phyloP scores from a whole-genome alignment of 164 flowering plant genomes.

The Dillenia suffruticosa region DNA sequence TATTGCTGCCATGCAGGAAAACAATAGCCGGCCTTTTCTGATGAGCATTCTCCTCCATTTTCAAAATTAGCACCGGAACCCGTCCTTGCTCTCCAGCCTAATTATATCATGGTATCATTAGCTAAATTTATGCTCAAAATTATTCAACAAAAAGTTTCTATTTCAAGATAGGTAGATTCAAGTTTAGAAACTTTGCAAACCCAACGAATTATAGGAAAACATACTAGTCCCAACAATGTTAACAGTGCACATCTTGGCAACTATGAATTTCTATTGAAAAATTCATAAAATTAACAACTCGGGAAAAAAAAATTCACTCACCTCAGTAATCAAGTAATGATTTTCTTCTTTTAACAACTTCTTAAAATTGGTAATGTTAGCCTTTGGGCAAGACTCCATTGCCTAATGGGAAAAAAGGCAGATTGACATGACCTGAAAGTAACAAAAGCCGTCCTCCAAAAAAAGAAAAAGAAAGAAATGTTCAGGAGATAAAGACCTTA shows the following conservation, averaged over 20 bases:
- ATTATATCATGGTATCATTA: conserved; percentile 2
- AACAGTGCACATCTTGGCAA: no score
- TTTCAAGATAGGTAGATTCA: not conserved
- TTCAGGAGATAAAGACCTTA: conserved; percentile 34
- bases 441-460: not conserved
- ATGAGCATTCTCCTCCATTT: conserved; percentile 43
- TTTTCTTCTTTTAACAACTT: conserved; percentile 71
- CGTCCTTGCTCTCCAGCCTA: conserved; percentile 91
- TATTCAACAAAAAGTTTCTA: not conserved
- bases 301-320: conserved; percentile 14
- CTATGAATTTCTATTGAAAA: not conserved
- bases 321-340: conserved; percentile 85
- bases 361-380: conserved; percentile 37
- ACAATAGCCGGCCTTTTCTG: conserved; percentile 78
- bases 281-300: not conserved
- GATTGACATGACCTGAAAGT: no score
- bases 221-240: no score
- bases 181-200: no score
- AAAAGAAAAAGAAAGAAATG: not conserved
- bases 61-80: conserved; percentile 74
- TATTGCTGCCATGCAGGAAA: conserved; percentile 82
- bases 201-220: no score
- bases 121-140: not conserved
- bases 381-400: conserved; percentile 83
- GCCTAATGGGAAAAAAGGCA: conserved; percentile 34